Conservation (phyloP, 2,329 filamentous ascomycete genomes). For the Talaromyces sp. region DNA sequence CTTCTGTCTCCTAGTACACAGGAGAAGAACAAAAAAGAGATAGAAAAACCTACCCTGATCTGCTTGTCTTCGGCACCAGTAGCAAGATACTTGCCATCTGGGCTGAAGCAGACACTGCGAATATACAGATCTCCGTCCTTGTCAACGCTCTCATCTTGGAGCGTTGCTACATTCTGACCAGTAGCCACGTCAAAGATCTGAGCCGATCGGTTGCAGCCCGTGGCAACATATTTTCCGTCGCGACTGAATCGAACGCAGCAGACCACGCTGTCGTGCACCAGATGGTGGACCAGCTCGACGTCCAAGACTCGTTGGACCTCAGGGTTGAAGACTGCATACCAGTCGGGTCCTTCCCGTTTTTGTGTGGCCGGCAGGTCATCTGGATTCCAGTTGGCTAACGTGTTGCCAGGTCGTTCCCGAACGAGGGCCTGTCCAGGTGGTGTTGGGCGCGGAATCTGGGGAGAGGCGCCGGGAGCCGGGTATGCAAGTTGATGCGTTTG, state of each 20-base stretch:
- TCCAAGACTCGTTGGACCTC: slow-evolving; percentile 83
- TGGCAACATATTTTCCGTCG: slow-evolving; percentile 93
- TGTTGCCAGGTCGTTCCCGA: slow-evolving; percentile 56
- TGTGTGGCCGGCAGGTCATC: slow-evolving; percentile 79
- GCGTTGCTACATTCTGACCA: slow-evolving; percentile 80
- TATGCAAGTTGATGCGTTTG: slow-evolving; percentile 86
- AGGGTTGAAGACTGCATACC: slow-evolving; percentile 97
- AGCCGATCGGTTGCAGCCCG: slow-evolving; percentile 97
- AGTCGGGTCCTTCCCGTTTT: slow-evolving; percentile 86
- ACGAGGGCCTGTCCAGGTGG: slow-evolving; percentile 53
- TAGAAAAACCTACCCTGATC: slow-evolving; percentile 67
- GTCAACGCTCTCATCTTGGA: slow-evolving; percentile 84
- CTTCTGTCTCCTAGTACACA: background rate
- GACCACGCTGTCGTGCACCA: slow-evolving; percentile 91
- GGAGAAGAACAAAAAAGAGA: background rate
- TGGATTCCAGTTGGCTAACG: slow-evolving; percentile 79
- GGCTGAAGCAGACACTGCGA: slow-evolving; percentile 96
- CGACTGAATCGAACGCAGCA: slow-evolving; percentile 97
- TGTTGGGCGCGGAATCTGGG: slow-evolving; percentile 81
- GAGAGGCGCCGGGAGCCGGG: slow-evolving; percentile 74
- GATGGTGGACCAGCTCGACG: slow-evolving; percentile 88
- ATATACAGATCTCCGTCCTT: slow-evolving; percentile 93
- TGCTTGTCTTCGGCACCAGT: slow-evolving; percentile 97
- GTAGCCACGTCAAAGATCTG: slow-evolving; percentile 93
- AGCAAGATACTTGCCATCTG: slow-evolving; percentile 86